Conservation (phyloP, 2,329 filamentous ascomycete species). For the Alternaria consortialis region DNA sequence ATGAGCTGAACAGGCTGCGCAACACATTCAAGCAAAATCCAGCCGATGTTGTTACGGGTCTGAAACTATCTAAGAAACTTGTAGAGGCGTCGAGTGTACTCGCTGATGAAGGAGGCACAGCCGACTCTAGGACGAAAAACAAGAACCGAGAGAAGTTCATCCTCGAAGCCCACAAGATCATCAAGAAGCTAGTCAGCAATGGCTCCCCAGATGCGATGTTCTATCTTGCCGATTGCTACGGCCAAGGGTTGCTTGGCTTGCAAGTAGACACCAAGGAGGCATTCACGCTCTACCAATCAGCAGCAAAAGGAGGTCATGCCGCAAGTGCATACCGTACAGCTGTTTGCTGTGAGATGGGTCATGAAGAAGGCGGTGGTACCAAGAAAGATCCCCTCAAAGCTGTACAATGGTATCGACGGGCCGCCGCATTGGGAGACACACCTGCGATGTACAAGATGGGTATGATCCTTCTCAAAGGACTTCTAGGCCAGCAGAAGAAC, state of each 20-base stretch:
- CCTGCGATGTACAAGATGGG: slow-evolving; percentile 99
- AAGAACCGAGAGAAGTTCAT: slow-evolving; percentile 83
- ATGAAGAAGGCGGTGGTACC: slow-evolving; percentile 93
- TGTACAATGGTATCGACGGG: slow-evolving; percentile 97
- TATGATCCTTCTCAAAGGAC: slow-evolving; percentile 91
- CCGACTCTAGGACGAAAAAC: slow-evolving; percentile 69
- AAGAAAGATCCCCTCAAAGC: slow-evolving; percentile 90
- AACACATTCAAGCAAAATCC: slow-evolving; percentile 73
- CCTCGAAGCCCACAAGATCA: slow-evolving; percentile 84
- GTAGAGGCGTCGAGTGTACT: slow-evolving; percentile 85
- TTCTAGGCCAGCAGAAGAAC: slow-evolving; percentile 86
- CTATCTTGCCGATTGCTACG: slow-evolving; percentile 87
- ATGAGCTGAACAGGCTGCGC: slow-evolving; percentile 80
- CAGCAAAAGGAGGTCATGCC: slow-evolving; percentile 86
- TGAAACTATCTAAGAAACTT: slow-evolving; percentile 81
- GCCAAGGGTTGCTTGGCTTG: slow-evolving; percentile 79
- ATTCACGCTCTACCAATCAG: slow-evolving; percentile 90
- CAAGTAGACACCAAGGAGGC: slow-evolving; percentile 90
- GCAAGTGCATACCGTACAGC: slow-evolving; percentile 92
- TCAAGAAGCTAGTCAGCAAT: slow-evolving; percentile 82
- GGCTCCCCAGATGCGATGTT: slow-evolving; percentile 91
- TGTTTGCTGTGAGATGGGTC: slow-evolving; percentile 95
- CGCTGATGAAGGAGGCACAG: slow-evolving; percentile 76
- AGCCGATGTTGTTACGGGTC: slow-evolving; percentile 73
- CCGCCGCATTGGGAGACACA: slow-evolving; percentile 86